These are phyloP conservation scores for Podospora tetraspora DNA, from an alignment of 495 filamentous ascomycete genomes.

Conservation along the genomic window DNA sequence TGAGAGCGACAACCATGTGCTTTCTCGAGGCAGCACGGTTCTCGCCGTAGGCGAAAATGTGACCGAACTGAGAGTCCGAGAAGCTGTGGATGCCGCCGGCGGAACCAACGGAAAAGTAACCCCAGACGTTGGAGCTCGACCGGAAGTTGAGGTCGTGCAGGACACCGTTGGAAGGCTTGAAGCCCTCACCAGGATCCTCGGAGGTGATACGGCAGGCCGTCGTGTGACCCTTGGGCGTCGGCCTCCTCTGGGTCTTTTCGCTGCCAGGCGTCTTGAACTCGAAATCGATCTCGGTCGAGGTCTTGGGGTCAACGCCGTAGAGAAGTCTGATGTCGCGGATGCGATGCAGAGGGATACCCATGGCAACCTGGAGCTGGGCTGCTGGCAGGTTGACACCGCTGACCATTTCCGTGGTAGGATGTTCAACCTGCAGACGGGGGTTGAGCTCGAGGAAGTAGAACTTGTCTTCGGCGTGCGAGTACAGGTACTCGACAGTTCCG, in stretches of 20 bases:
- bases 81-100: constrained; percentile 97
- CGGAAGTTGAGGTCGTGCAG: constrained; percentile 99
- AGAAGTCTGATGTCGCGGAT: constrained; percentile 94
- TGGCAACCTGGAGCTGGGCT: constrained; percentile 96
- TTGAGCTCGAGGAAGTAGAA: constrained; percentile 99
- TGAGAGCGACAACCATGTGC: constrained; percentile 98
- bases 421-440: constrained; percentile 97
- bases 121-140: constrained; percentile 97
- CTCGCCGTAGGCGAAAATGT: constrained; percentile 99
- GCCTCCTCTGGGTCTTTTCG: constrained; percentile 77
- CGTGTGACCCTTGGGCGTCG: constrained; percentile 90
- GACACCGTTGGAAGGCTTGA: constrained; percentile 98
- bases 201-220: constrained; percentile 99
- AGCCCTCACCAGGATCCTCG: constrained; percentile 97
- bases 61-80: constrained; percentile 98
- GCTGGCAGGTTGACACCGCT: constrained; percentile 95
- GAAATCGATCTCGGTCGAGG: constrained; percentile 86
- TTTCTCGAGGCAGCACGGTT: constrained; percentile 92
- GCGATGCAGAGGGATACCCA: constrained; percentile 94
- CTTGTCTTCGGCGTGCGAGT: constrained; percentile 96
- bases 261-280: constrained; percentile 87
- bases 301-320: constrained; percentile 90
- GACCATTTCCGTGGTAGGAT: constrained; percentile 99
- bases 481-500: constrained; percentile 98
- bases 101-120: constrained; percentile 98